A percentile compares a stretch with the other conserved stretches of the same genome.
phyloP scores from a whole-genome alignment of 495 filamentous ascomycete genomes.

The Penicillium samsonianum region DNA sequence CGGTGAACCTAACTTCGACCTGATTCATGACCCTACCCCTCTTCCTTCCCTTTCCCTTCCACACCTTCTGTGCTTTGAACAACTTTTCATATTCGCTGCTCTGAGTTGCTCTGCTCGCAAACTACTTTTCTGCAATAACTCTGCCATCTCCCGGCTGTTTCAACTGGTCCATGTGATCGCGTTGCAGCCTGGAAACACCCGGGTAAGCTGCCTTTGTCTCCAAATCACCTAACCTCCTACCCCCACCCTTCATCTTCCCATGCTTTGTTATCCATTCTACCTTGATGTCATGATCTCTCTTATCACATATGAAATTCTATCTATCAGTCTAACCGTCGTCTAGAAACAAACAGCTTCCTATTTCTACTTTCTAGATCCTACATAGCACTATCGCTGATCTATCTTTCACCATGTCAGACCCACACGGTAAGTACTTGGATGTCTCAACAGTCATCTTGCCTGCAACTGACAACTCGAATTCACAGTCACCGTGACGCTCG shows the following conservation, averaged over 20 bases:
- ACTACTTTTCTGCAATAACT: not conserved
- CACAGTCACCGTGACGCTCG: slow-evolving; percentile 23
- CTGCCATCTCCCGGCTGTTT: slow-evolving; percentile 1
- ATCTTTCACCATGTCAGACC: slow-evolving; percentile 35
- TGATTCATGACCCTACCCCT: slow-evolving; percentile 36
- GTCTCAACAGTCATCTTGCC: not conserved
- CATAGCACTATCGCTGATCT: not conserved
- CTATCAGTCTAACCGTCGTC: not conserved
- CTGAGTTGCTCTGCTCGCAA: not conserved
- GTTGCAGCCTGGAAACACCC: slow-evolving; percentile 15
- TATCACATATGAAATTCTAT: not conserved
- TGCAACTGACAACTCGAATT: slow-evolving; percentile 17
- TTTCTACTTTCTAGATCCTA: not conserved
- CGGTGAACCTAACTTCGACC: slow-evolving; percentile 19
- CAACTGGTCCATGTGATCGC: not conserved
- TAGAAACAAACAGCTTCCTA: slow-evolving; percentile 1
- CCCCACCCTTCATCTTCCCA: slow-evolving; percentile 14
- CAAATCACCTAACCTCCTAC: slow-evolving; percentile 15
- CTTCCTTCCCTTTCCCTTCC: slow-evolving; percentile 21
- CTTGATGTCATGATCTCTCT: not conserved
- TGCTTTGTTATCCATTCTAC: not conserved
- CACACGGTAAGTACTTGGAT: slow-evolving; percentile 7
- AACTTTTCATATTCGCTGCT: not conserved
- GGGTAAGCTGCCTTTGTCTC: slow-evolving; percentile 13
- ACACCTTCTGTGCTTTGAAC: not conserved